These are phyloP conservation scores for Boletellus ananas DNA, from an alignment of 768 basidiomycete species.

Conservation along the genomic window DNA sequence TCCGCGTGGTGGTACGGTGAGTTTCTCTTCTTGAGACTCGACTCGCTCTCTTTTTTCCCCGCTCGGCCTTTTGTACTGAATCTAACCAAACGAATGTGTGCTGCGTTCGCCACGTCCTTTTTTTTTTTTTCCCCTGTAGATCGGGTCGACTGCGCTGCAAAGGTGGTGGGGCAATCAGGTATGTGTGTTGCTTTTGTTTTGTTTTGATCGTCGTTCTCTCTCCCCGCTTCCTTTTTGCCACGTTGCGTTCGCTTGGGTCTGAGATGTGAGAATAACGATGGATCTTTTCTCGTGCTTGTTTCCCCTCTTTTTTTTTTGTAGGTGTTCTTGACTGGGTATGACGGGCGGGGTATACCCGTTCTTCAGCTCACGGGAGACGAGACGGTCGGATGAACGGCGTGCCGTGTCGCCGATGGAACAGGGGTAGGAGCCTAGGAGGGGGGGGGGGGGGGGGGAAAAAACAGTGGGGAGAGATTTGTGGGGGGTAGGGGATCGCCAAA, in stretches of 20 bases:
- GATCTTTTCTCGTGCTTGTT: too few species aligned
- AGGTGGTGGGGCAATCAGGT: constrained; percentile 31
- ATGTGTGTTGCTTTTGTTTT: not conserved
- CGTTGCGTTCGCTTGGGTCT: too few species aligned
- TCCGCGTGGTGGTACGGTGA: constrained; percentile 22
- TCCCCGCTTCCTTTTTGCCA: too few species aligned
- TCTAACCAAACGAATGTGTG: too few species aligned
- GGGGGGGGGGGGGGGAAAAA: too few species aligned
- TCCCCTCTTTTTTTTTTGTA: not conserved
- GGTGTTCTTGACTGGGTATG: constrained; percentile 23
- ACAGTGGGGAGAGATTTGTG: too few species aligned
- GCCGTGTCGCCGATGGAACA: too few species aligned
- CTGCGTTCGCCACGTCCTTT: too few species aligned
- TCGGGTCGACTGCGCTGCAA: constrained; percentile 17
- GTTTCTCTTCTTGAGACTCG: not conserved
- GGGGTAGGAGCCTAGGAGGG: not conserved
- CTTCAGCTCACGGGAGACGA: constrained; percentile 21
- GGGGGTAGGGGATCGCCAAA: too few species aligned
- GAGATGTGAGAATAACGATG: too few species aligned
- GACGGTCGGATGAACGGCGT: constrained; percentile 16
- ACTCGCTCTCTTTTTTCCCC: not conserved
- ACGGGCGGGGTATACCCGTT: constrained; percentile 25
- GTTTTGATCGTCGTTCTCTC: too few species aligned
- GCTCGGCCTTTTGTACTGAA: too few species aligned
- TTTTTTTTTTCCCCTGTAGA: constrained; percentile 17